Evolutionary conservation across 2,329 filamentous ascomycete species (phyloP).

Genomic region (Orbilia blumenaviensis): DNA sequence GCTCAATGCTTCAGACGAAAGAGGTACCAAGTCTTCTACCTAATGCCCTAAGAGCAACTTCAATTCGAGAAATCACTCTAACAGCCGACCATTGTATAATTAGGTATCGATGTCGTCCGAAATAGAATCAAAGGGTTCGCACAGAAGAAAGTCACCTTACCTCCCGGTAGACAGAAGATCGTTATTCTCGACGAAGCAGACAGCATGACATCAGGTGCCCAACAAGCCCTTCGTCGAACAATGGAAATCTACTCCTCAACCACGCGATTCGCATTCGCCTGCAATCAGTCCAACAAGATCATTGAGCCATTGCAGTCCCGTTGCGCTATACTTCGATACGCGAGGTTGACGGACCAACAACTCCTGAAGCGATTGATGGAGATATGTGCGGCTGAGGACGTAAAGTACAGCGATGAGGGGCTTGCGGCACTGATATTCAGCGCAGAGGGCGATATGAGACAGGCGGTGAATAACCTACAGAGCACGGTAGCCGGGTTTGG

Average conservation of each 20-base stretch:
- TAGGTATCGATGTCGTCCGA: constrained; percentile 89
- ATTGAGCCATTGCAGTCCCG: constrained; percentile 98
- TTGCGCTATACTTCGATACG: constrained; percentile 94
- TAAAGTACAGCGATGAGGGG: constrained; percentile 90
- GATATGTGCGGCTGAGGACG: constrained; percentile 90
- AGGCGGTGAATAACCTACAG: constrained; percentile 98
- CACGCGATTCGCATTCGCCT: constrained; percentile 95
- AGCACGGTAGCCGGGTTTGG: constrained; percentile 92
- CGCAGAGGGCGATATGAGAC: constrained; percentile 97
- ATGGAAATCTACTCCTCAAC: constrained; percentile 99
- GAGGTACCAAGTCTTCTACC: constrained; percentile 71
- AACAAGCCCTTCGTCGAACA: constrained; percentile 90
- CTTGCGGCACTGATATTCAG: constrained; percentile 96
- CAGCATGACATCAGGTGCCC: constrained; percentile 95
- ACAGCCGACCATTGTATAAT: constrained; percentile 59
- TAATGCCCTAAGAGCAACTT: not conserved
- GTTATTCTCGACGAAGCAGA: constrained; percentile 98
- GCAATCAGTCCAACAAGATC: constrained; percentile 99
- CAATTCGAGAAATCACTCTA: constrained; percentile 58
- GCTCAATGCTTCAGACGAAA: constrained; percentile 93
- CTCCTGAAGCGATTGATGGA: constrained; percentile 90
- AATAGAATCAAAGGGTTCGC: constrained; percentile 98
- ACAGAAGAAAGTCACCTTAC: constrained; percentile 97
- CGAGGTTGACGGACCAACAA: constrained; percentile 89
- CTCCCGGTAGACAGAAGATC: constrained; percentile 88